Conservation (phyloP, 352 stramenopile genomes). For the Phytophthora aleatoria region DNA sequence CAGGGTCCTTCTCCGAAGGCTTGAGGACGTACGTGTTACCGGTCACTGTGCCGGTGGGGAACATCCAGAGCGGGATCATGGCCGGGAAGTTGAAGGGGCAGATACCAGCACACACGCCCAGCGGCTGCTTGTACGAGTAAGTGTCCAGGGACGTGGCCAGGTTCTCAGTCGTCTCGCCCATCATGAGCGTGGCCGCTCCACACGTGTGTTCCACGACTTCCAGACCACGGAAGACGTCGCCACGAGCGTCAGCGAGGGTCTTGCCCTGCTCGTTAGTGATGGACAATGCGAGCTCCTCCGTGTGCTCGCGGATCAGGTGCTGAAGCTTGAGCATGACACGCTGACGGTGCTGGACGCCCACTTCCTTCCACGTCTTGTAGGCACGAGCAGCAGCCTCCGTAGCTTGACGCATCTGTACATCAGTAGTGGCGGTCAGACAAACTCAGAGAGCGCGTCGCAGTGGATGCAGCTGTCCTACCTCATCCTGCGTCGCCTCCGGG, state of each 20-base stretch:
- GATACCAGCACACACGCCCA: constrained; percentile 94
- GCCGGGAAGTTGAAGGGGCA: constrained; percentile 96
- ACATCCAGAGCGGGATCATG: constrained; percentile 97
- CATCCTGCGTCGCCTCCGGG: constrained; percentile 84
- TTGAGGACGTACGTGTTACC: constrained; percentile 99
- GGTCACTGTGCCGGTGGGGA: constrained; percentile 86
- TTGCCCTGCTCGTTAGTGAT: constrained; percentile 96
- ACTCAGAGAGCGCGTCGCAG: not conserved
- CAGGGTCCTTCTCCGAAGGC: constrained; percentile 93
- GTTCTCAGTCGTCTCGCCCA: constrained; percentile 96
- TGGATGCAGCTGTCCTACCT: constrained; percentile 40
- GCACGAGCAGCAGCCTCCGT: constrained; percentile 77
- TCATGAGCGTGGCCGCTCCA: constrained; percentile 84
- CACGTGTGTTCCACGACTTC: constrained; percentile 84
- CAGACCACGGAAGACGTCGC: constrained; percentile 98
- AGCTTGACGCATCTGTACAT: constrained; percentile 81
- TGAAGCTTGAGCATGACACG: constrained; percentile 97
- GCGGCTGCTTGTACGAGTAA: constrained; percentile 95
- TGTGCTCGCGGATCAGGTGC: constrained; percentile 94
- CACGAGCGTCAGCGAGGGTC: constrained; percentile 93
- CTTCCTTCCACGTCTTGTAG: constrained; percentile 93
- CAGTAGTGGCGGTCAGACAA: not conserved
- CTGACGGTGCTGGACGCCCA: constrained; percentile 93
- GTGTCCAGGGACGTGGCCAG: constrained; percentile 93
- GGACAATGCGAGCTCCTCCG: constrained; percentile 93